These are phyloP conservation scores for Nemophila menziesii DNA, from an alignment of 257 asterid species.

Conservation along the genomic window DNA sequence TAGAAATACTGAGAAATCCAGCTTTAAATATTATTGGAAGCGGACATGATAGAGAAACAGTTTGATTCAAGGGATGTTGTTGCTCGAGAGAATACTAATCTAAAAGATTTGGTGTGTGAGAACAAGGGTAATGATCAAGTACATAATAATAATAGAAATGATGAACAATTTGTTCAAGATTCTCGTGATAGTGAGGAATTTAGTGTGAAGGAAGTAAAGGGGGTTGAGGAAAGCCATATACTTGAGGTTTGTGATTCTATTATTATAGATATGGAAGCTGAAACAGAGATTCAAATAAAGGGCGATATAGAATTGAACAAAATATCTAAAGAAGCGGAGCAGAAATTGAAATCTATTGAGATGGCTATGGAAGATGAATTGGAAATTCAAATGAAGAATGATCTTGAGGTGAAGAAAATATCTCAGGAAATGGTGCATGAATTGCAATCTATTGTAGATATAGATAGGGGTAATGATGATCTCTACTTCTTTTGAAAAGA, in stretches of 20 bases:
- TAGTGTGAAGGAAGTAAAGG: constrained; percentile 17
- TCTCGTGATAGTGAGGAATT: constrained; percentile 17
- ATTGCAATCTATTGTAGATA: constrained; percentile 27
- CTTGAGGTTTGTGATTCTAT: constrained; percentile 32
- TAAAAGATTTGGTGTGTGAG: constrained; percentile 14
- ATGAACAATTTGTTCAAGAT: constrained; percentile 5
- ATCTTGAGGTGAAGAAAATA: constrained; percentile 62
- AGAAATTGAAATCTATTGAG: constrained; percentile 13
- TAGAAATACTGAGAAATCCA: no score
- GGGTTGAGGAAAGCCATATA: constrained; percentile 18
- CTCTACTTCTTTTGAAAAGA: constrained; percentile 23
- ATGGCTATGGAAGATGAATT: constrained; percentile 20
- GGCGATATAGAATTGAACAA: no score
- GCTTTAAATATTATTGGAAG: constrained; percentile 18
- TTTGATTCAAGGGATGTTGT: constrained; percentile 17
- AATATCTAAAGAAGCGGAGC: no score
- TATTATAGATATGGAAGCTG: constrained; percentile 25
- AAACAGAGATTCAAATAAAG: no score
- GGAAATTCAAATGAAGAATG: constrained; percentile 52
- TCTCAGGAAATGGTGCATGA: no score
- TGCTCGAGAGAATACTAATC: constrained; percentile 11
- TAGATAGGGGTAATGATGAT: no score
- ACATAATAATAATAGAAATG: constrained; percentile 19
- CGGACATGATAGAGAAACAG: constrained; percentile 9
- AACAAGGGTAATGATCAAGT: constrained; percentile 14